These are phyloP conservation scores for Yarrowia sp. DNA, from an alignment of 805 yeast genomes.

Conservation along the genomic window DNA sequence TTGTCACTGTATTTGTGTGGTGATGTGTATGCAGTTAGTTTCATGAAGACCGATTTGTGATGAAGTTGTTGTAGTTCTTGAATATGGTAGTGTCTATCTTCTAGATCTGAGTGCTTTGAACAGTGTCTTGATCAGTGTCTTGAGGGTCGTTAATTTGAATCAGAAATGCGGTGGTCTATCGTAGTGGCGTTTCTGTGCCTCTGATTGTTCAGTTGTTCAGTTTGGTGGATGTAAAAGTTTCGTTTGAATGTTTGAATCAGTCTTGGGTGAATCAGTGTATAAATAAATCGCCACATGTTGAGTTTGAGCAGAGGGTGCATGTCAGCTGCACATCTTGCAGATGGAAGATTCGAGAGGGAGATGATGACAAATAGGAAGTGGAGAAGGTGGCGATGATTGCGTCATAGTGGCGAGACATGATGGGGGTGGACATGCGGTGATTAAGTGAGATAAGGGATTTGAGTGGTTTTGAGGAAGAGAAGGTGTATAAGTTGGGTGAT, in stretches of 20 bases:
- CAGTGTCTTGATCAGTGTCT: too few relatives aligned
- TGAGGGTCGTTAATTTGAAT: too few relatives aligned
- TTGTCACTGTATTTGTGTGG: slow-evolving; percentile 44
- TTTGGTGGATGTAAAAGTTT: background rate
- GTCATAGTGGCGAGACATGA: background rate
- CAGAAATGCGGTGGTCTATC: background rate
- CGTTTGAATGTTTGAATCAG: too few relatives aligned
- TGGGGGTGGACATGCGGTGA: background rate
- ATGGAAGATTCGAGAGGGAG: slow-evolving; percentile 19
- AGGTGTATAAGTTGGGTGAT: too few relatives aligned
- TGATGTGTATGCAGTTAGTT: background rate
- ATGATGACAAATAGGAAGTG: slow-evolving; percentile 6
- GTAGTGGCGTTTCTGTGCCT: too few relatives aligned
- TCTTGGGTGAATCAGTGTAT: background rate
- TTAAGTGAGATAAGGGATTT: background rate
- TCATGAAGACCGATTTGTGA: too few relatives aligned
- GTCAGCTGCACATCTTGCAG: background rate
- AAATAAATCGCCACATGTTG: slow-evolving; percentile 27
- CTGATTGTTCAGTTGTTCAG: background rate
- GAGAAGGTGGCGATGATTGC: background rate
- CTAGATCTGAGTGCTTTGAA: too few relatives aligned
- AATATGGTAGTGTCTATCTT: too few relatives aligned
- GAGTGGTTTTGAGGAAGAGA: too few relatives aligned
- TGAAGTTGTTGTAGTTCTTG: too few relatives aligned
- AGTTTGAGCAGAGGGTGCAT: slow-evolving; percentile 1